Evolutionary conservation across 192 early-diverging fungal genomes (phyloP).

Genomic region (Jimgerdemannia lactiflua): DNA sequence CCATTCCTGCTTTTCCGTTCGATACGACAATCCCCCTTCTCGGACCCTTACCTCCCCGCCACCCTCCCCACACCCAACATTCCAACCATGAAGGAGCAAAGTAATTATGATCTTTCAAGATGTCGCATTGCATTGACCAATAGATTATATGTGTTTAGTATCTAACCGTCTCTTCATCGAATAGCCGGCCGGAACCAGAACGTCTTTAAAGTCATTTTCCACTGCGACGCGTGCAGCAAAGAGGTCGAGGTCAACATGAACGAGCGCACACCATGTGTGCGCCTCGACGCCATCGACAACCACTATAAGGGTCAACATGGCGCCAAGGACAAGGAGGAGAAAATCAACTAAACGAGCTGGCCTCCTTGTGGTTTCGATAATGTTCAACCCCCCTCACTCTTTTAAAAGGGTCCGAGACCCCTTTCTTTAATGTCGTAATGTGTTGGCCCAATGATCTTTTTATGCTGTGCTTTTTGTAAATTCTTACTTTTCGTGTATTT

Average conservation of each 20-base stretch:
- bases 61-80: not conserved
- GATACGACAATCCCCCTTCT: not conserved
- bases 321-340: too few species aligned
- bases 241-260: not conserved
- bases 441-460: not conserved
- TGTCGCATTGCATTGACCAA: not conserved
- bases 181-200: not conserved
- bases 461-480: not conserved
- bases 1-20: too few species aligned
- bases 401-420: too few species aligned
- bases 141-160: not conserved
- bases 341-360: not conserved
- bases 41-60: not conserved
- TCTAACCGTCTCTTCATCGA: not conserved
- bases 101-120: not conserved
- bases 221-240: not conserved
- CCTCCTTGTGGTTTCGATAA: not conserved
- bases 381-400: too few species aligned
- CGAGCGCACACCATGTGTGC: not conserved
- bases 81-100: not conserved
- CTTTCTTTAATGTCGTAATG: too few species aligned
- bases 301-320: not conserved
- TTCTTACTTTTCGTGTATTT: not conserved
- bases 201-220: not conserved
- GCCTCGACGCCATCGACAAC: not conserved